Conservation (phyloP, 345 rosid species). For the Syzygium oleosum region DNA sequence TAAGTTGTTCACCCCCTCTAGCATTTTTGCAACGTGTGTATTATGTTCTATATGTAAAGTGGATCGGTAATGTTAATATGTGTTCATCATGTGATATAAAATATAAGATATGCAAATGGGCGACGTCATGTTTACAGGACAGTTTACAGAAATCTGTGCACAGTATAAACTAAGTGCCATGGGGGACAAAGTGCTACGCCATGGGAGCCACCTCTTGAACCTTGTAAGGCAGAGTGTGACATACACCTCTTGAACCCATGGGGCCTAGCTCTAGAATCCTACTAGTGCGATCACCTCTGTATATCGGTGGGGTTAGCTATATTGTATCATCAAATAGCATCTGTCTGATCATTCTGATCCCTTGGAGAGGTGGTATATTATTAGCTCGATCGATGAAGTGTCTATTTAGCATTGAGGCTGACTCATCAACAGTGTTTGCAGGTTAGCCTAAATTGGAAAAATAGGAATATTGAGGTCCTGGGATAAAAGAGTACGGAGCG, state of each 20-base stretch:
- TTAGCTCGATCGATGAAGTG: not conserved
- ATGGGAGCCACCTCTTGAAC: not conserved
- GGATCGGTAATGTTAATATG: not conserved
- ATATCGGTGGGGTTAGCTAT: not conserved
- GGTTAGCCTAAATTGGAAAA: not conserved
- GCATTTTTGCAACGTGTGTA: not conserved
- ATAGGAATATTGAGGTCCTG: not conserved
- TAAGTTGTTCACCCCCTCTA: not conserved
- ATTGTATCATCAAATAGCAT: not conserved
- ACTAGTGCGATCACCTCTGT: not conserved
- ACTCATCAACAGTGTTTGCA: not conserved
- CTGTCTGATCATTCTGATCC: not conserved
- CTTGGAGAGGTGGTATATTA: not conserved
- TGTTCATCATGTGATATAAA: not conserved
- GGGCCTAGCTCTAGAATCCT: not conserved
- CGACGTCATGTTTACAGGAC: not conserved
- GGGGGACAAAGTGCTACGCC: not conserved
- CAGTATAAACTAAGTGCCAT: not conserved
- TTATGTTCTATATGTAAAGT: not conserved
- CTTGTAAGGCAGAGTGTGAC: not conserved
- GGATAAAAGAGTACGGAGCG: not conserved
- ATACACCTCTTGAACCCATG: not conserved
- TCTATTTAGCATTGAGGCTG: not conserved
- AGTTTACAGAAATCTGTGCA: not conserved
- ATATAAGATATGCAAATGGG: not conserved